Conservation (phyloP, 1,284 basidiomycete genomes). For the Kalmanozyma brasiliensis region DNA sequence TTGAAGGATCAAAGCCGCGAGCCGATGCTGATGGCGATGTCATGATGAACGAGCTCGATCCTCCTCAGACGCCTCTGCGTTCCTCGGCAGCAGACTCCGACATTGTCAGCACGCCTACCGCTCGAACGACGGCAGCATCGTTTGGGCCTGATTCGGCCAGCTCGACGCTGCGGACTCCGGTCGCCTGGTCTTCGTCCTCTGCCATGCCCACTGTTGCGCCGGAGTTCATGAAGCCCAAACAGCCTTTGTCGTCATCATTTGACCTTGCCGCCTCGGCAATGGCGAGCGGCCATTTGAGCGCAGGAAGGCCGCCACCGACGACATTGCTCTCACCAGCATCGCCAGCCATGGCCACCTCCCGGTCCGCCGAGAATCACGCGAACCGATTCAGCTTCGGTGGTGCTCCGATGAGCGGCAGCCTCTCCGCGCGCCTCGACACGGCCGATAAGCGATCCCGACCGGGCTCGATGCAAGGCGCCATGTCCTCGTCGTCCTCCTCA, state of each 20-base stretch:
- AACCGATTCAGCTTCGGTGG: conserved; percentile 32
- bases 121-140: conserved; percentile 11
- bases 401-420: conserved; percentile 11
- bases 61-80: conserved; percentile 38
- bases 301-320: neutral
- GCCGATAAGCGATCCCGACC: conserved; percentile 15
- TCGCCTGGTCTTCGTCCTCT: conserved; percentile 10
- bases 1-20: conserved; percentile 3
- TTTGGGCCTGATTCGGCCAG: conserved; percentile 5
- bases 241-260: conserved; percentile 14
- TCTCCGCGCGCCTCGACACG: conserved; percentile 10
- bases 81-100: conserved; percentile 28
- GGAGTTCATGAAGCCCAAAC: neutral
- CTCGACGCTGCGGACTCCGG: conserved; percentile 25
- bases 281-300: conserved; percentile 3
- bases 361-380: conserved; percentile 21
- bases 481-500: conserved; percentile 25
- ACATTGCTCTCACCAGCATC: conserved; percentile 18
- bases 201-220: neutral
- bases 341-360: conserved; percentile 28
- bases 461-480: conserved; percentile 38
- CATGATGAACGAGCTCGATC: conserved; percentile 33
- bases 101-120: conserved; percentile 37
- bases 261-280: neutral
- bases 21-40: conserved; percentile 30